Base-by-base conservation (phyloP, 2,329 filamentous ascomycete species). In the Fusarium sp. region DNA sequence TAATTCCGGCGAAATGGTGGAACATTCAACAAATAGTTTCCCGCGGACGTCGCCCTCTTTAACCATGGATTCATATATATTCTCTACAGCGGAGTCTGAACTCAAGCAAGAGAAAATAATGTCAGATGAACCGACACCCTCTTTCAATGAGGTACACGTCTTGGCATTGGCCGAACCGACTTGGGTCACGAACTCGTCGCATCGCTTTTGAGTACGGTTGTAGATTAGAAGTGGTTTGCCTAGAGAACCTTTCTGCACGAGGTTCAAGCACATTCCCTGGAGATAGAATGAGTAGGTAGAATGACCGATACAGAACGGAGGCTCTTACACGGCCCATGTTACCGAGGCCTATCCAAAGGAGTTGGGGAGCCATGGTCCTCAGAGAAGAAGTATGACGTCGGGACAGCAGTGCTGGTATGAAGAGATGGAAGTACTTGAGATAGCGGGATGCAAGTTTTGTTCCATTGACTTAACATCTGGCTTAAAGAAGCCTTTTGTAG, bases 291-390 rank as follows among this genome's bases (percentile, higher is more conserved):
- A 18, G 42, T 18, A 24, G 0, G 4, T 12, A 18, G 8, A 1
- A 24, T 24, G 1, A 8, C 0, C 7, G 1, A 18, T 2, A 24
- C 1, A 18, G 6, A 18, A 3, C 10, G 3, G n/a, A 18, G 15
- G 8, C 15, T 24, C n/a, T 44, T 12, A 44, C 42, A 5, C 15
- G 15, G 6, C 42, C n/a, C 42, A 44, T 44, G n/a, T 44, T 44
- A 18, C 42, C n/a, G 0, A 44, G 41, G 15, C 42, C 42, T 44
- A 44, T 44, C n/a, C n/a, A 44, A 44, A 44, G n/a, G 42, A 44
- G 15, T 18, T 44, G 42, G 6, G 15, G 42, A 18, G 42, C 42
- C 42, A 44, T 44, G 0, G n/a, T 18, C 32, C 1, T 34, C 0
- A 15, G 32, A 5, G 5, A 2, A 18, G 6, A 15, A 44, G n/a